These are phyloP conservation scores for Geotrichum histeridarum DNA, from an alignment of 1,139 yeast species.

Conservation along the genomic window DNA sequence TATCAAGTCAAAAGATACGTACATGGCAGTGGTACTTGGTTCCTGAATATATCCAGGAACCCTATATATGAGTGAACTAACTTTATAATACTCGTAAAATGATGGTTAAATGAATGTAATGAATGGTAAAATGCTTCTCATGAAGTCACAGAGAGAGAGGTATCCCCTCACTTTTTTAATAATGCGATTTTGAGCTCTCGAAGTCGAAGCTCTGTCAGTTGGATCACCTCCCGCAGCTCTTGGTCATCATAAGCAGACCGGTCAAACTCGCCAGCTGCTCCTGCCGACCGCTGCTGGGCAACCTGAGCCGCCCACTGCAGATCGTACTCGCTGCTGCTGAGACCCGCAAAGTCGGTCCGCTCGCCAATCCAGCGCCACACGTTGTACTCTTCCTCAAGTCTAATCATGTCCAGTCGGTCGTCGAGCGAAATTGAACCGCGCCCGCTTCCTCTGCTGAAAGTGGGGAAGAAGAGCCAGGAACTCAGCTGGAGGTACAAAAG, in stretches of 20 bases:
- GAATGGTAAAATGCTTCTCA: too few species aligned
- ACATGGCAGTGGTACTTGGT: too few species aligned
- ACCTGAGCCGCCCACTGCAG: neutral
- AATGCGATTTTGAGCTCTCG: slow-evolving; percentile 36
- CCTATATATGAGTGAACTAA: too few species aligned
- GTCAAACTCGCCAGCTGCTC: neutral
- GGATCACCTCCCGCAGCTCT: slow-evolving; percentile 51
- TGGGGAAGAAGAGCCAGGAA: too few species aligned
- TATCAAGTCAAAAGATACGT: too few species aligned
- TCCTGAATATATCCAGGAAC: too few species aligned
- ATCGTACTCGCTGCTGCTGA: neutral
- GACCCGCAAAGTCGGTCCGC: slow-evolving; percentile 35
- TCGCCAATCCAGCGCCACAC: slow-evolving; percentile 81
- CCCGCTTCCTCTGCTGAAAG: slow-evolving; percentile 2
- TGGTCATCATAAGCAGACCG: slow-evolving; percentile 38
- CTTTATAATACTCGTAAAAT: neutral
- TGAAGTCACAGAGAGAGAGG: too few species aligned
- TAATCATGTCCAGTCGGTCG: slow-evolving; percentile 10
- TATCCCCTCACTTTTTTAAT: neutral
- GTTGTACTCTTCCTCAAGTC: slow-evolving; percentile 52
- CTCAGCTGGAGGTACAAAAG: slow-evolving; percentile 14
- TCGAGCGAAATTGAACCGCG: neutral
- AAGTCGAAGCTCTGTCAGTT: slow-evolving; percentile 50
- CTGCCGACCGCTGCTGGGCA: neutral
- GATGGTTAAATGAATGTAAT: neutral